These are phyloP conservation scores for Albizia julibrissin DNA, from an alignment of 306 rosid genomes.

Conservation along the genomic window DNA sequence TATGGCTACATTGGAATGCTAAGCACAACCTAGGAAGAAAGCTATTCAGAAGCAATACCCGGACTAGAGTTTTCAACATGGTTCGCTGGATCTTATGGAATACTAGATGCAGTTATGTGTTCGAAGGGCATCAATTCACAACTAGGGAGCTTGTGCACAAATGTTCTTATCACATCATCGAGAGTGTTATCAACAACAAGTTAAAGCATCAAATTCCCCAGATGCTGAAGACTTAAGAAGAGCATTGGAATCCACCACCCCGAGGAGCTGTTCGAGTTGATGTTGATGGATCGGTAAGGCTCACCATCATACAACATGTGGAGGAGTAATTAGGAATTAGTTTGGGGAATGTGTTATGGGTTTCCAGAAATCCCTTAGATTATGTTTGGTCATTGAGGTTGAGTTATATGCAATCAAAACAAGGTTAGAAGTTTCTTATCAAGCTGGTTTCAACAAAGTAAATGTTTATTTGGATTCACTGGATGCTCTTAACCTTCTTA, in stretches of 20 bases:
- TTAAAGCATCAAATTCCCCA: not conserved
- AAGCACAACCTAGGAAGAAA: not conserved
- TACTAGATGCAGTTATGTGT: not conserved
- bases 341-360: not conserved
- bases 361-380: not conserved
- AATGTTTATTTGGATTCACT: too few relatives aligned
- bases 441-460: too few relatives aligned
- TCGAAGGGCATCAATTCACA: too few relatives aligned
- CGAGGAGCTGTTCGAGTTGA: not conserved
- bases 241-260: not conserved
- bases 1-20: not conserved
- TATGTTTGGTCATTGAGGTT: not conserved
- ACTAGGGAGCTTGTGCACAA: not conserved
- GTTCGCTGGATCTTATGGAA: not conserved
- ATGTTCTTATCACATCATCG: not conserved
- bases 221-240: too few relatives aligned
- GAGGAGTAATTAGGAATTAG: not conserved
- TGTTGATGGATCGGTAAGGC: not conserved
- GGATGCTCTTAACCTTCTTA: too few relatives aligned
- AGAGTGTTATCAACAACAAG: too few relatives aligned
- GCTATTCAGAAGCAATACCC: rapidly evolving
- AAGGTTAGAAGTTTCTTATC: too few relatives aligned
- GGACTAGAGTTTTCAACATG: not conserved
- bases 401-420: too few relatives aligned
- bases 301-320: not conserved